phyloP scores from a whole-genome alignment of 805 yeast species.

The Starmerella vaccinii region DNA sequence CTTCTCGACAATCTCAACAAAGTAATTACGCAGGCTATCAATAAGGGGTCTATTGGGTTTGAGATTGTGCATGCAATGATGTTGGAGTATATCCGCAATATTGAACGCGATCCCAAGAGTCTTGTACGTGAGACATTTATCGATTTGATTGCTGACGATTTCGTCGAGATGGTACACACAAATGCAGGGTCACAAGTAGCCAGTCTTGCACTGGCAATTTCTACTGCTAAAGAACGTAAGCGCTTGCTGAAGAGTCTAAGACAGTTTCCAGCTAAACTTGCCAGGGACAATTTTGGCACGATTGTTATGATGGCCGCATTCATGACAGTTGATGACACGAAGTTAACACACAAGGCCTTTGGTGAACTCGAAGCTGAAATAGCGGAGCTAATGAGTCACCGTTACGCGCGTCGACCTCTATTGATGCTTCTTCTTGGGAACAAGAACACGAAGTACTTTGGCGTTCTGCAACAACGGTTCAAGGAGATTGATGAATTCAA shows the following conservation, averaged over 20 bases:
- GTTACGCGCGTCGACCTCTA: conserved; percentile 81
- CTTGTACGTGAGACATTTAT: conserved; percentile 65
- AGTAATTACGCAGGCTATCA: conserved; percentile 81
- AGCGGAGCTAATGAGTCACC: conserved; percentile 50
- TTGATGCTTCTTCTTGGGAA: conserved; percentile 63
- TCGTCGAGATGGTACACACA: conserved; percentile 92
- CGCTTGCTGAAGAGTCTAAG: conserved; percentile 59
- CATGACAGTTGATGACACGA: conserved; percentile 90
- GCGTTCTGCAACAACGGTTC: conserved; percentile 48
- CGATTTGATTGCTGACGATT: conserved; percentile 73
- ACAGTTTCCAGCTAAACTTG: conserved; percentile 63
- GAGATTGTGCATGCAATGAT: conserved; percentile 92
- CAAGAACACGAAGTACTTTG: conserved; percentile 68
- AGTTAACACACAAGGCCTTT: conserved; percentile 65
- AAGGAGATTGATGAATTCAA: conserved; percentile 51
- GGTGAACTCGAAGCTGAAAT: conserved; percentile 38
- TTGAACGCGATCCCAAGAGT: conserved; percentile 39
- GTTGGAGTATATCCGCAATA: conserved; percentile 72
- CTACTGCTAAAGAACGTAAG: conserved; percentile 90
- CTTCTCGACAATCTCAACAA: conserved; percentile 66
- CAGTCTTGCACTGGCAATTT: conserved; percentile 62
- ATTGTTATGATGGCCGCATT: conserved; percentile 65
- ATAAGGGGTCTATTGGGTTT: conserved; percentile 93
- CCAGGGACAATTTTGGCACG: conserved; percentile 80
- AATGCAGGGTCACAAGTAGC: conserved; percentile 92